A percentile compares a stretch with the other conserved stretches of the same genome.
phyloP scores from a whole-genome alignment of 2,329 filamentous ascomycete species.

The Septoria petroselini region DNA sequence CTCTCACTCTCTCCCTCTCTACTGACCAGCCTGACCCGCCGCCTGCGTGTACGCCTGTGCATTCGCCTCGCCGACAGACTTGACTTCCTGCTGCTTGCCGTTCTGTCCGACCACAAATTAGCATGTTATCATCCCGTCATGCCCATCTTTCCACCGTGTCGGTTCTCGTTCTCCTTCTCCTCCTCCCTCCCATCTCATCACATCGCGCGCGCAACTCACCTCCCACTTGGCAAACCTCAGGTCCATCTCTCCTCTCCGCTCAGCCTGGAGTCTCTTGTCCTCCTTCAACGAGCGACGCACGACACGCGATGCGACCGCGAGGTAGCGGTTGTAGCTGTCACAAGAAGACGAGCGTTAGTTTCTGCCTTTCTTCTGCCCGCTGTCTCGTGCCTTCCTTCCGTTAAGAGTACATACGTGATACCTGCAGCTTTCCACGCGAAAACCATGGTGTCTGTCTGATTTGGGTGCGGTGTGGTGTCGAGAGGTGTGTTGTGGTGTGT shows the following conservation, averaged over 20 bases:
- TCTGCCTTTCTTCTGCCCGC: no score
- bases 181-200: constrained; percentile 69
- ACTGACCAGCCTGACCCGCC: constrained; percentile 31
- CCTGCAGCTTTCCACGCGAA: constrained; percentile 98
- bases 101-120: constrained; percentile 58
- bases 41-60: constrained; percentile 47
- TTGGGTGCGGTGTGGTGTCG: no score
- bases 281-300: constrained; percentile 98
- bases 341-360: constrained; percentile 26
- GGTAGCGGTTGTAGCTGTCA: constrained; percentile 99
- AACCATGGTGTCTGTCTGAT: constrained; percentile 69
- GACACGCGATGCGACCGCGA: constrained; percentile 88
- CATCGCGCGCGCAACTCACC: constrained; percentile 75
- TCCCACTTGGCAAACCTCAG: constrained; percentile 92
- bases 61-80: constrained; percentile 63
- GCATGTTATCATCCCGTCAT: constrained; percentile 1
- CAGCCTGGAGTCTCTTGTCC: constrained; percentile 78
- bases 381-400: no score
- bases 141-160: constrained; percentile 1
- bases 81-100: constrained; percentile 89
- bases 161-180: constrained; percentile 54
- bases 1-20: constrained; percentile 32
- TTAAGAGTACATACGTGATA: constrained; percentile 69
- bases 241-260: constrained; percentile 86
- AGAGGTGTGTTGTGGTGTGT: constrained; percentile 9